phyloP scores from a whole-genome alignment of 1,139 yeast genomes.

The Geotrichum candidum region DNA sequence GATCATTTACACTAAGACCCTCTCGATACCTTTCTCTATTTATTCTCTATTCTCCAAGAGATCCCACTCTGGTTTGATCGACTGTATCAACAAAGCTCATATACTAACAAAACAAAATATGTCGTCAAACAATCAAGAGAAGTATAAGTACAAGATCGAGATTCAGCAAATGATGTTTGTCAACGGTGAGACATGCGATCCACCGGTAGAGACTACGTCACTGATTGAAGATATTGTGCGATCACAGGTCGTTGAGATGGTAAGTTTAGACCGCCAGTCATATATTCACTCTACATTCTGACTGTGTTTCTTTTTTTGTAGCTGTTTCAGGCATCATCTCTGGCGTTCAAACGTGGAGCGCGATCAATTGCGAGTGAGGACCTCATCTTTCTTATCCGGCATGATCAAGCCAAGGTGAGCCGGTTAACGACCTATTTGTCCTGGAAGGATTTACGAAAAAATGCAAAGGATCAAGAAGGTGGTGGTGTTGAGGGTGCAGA shows the following conservation, averaged over 20 bases:
- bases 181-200: conserved; percentile 89
- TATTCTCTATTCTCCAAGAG: too few species aligned
- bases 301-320: not conserved
- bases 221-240: conserved; percentile 91
- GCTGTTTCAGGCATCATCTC: conserved; percentile 67
- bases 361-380: conserved; percentile 88
- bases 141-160: conserved; percentile 31
- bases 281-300: not conserved
- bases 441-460: conserved; percentile 97
- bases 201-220: conserved; percentile 86
- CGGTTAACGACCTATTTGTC: conserved; percentile 83
- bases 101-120: not conserved
- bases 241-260: conserved; percentile 86
- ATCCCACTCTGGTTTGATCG: too few species aligned
- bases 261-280: conserved; percentile 19
- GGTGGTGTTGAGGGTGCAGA: conserved; percentile 67
- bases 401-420: conserved; percentile 91
- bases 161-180: conserved; percentile 86
- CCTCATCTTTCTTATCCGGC: conserved; percentile 83
- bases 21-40: not conserved
- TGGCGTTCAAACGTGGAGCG: conserved; percentile 77
- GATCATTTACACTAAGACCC: not conserved
- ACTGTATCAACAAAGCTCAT: not conserved
- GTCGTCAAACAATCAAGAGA: conserved; percentile 20
- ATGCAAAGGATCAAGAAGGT: conserved; percentile 91